Evolutionary conservation across 306 rosid species (phyloP), one percentile per base, ranked within the genome.

Genomic region (Oemleria cerasiformis): DNA sequence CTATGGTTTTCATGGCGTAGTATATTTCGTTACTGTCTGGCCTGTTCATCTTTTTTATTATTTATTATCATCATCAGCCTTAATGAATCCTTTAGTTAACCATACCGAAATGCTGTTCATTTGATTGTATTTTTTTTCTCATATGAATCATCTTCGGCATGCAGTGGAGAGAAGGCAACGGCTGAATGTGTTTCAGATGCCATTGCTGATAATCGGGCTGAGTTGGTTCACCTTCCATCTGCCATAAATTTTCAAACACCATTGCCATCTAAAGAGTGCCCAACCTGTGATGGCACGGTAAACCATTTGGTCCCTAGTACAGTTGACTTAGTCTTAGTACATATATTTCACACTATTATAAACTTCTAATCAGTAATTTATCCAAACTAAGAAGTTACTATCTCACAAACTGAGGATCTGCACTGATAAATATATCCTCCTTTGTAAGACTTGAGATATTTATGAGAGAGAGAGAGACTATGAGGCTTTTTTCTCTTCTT

Each of bases 281-380:
- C 92, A 67, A 87, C 84, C 59, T 94, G 98, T 62, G 98, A 94
- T 83, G 98, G 96, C 77, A 89, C 95, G 74, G 98, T 94, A 87
- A 73, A 80, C 72, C 13, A n/a, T 56, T 43, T 70, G 30, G 11
- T 43, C 30, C 7, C 41, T 25, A 8, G 25, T 3, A 47, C 44
- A 68, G 25, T 17, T 71, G 66, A 44, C 39, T 20, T 63, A 20
- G 23, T 63, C 36, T 30, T 0, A 30, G 36, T 71, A 36, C 69
- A 62, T 42, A 63, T 54, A 10, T 15, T 19, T 56, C 19, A 13
- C 30, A 44, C 55, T 68, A 7, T 78, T 47, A 39, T 58, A 12
- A 8, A 51, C 9, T 61, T 51, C 3, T 12, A 11, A 11, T 53
- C 50, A n/a, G 15, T 51, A 43, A 9, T 73, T n/a, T 63, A 49